phyloP scores from a whole-genome alignment of 169 alveolate species.

The Plasmodium malariae region DNA sequence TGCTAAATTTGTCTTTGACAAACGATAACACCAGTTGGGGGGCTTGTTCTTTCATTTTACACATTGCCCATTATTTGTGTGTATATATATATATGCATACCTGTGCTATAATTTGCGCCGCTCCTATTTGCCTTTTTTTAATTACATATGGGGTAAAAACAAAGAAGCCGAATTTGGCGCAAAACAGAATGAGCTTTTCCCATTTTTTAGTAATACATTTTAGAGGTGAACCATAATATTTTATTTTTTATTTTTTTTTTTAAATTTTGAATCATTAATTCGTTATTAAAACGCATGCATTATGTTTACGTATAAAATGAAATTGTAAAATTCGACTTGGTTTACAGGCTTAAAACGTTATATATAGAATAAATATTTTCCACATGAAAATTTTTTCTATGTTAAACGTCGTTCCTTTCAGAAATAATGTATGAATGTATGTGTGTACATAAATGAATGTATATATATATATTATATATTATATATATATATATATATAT shows the following conservation, averaged over 20 bases:
- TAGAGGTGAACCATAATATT: not conserved
- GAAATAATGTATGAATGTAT: no score
- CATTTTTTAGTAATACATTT: not conserved
- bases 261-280: no score
- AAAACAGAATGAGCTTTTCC: not conserved
- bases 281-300: not conserved
- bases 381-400: no score
- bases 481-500: no score
- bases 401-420: no score
- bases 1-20: no score
- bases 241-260: no score
- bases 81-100: no score
- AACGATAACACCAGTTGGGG: no score
- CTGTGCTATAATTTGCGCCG: not conserved
- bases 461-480: no score
- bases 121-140: not conserved
- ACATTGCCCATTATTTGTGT: not conserved
- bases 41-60: no score
- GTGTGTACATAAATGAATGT: no score
- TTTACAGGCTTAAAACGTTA: not conserved
- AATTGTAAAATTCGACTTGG: conserved; percentile 5
- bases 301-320: conserved; percentile 20
- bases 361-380: conserved; percentile 3
- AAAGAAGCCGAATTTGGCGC: not conserved
- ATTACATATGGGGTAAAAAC: not conserved